phyloP scores from a whole-genome alignment of 192 early-diverging fungal genomes.

The Lobosporangium transversale region DNA sequence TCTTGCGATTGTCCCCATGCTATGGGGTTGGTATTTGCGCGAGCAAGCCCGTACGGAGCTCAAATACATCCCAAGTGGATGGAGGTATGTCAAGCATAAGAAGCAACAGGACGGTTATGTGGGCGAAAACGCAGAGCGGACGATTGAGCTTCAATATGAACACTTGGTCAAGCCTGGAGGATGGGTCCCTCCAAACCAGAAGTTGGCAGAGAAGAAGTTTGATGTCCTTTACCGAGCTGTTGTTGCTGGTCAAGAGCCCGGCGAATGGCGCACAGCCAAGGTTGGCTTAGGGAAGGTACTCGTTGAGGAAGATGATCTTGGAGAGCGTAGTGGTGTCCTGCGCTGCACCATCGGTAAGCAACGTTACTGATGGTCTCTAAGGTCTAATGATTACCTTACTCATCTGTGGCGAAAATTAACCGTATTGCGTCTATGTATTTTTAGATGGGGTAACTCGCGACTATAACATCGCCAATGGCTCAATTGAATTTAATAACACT shows the following conservation, averaged over 20 bases:
- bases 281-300: constrained; percentile 47
- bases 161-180: constrained; percentile 46
- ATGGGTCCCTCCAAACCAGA: constrained; percentile 46
- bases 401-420: not conserved
- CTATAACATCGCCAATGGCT: constrained; percentile 61
- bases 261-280: constrained; percentile 33
- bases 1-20: constrained; percentile 54
- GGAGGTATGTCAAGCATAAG: constrained; percentile 62
- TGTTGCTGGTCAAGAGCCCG: constrained; percentile 34
- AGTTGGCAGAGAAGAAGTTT: constrained; percentile 52
- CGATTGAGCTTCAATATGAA: constrained; percentile 59
- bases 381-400: no score
- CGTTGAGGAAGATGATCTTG: constrained; percentile 53
- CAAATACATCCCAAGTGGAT: constrained; percentile 55
- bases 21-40: constrained; percentile 63
- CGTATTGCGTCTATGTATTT: not conserved
- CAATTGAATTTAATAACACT: constrained; percentile 32
- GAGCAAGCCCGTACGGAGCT: constrained; percentile 55
- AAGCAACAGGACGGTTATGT: constrained; percentile 50
- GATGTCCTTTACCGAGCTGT: constrained; percentile 40
- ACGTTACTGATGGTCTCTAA: no score
- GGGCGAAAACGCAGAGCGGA: constrained; percentile 42
- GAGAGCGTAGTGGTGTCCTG: constrained; percentile 54
- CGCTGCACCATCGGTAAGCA: constrained; percentile 57
- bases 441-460: constrained; percentile 59